phyloP scores from a whole-genome alignment of 805 yeast genomes.

The Kazachstania viticola region DNA sequence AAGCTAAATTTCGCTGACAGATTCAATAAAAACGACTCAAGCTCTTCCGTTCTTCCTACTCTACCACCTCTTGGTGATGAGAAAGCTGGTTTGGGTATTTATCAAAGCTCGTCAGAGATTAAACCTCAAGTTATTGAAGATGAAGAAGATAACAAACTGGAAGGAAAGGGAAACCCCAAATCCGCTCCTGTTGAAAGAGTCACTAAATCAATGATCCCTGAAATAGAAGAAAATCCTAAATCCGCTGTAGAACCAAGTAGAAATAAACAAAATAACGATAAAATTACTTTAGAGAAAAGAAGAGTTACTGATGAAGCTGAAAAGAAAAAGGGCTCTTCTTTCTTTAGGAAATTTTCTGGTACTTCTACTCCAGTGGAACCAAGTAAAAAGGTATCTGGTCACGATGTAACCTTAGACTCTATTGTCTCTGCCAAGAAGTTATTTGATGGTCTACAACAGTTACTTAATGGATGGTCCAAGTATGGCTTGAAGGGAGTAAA shows the following conservation, averaged over 20 bases:
- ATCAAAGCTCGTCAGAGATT: slow-evolving; percentile 9
- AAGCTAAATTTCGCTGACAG: slow-evolving; percentile 33
- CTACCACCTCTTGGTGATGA: slow-evolving; percentile 21
- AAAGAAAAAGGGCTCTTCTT: slow-evolving; percentile 12
- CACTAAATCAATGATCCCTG: neutral
- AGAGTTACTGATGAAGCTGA: slow-evolving; percentile 6
- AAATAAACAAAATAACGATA: neutral
- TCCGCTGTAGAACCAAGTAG: neutral
- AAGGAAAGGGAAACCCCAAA: too few relatives aligned
- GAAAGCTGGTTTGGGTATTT: slow-evolving; percentile 21
- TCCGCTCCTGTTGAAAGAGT: neutral
- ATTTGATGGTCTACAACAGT: slow-evolving; percentile 50
- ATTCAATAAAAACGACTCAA: slow-evolving; percentile 11
- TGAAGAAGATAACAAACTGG: neutral
- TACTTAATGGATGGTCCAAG: slow-evolving; percentile 55
- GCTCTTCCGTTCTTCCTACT: slow-evolving; percentile 13
- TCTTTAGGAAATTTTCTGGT: slow-evolving; percentile 28
- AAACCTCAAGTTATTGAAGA: neutral
- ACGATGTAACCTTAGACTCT: too few relatives aligned
- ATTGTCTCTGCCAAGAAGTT: slow-evolving; percentile 38
- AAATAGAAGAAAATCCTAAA: neutral
- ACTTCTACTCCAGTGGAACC: slow-evolving; percentile 2
- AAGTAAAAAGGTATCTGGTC: neutral
- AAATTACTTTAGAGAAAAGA: slow-evolving; percentile 7
- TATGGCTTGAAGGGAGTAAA: slow-evolving; percentile 54